phyloP scores from a whole-genome alignment of 1,139 yeast genomes.

The Yamadazyma triangularis region DNA sequence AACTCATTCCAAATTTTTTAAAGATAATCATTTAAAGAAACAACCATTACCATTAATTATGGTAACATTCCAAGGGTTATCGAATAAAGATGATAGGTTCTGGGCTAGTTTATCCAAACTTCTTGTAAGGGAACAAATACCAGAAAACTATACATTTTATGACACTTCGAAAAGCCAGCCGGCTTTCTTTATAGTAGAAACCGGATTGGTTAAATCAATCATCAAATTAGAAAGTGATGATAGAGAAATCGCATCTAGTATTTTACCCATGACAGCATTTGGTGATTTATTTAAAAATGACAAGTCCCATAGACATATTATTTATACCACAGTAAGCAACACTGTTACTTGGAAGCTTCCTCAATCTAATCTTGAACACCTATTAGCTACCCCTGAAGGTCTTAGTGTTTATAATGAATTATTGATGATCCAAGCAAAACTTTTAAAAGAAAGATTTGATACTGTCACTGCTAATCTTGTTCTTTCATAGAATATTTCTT shows the following conservation, averaged over 20 bases:
- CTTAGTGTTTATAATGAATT: conserved; percentile 64
- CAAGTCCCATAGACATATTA: conserved; percentile 33
- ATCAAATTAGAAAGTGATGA: conserved; percentile 49
- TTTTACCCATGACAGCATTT: conserved; percentile 86
- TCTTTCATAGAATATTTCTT: conserved; percentile 48
- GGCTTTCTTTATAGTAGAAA: conserved; percentile 68
- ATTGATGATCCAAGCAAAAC: conserved; percentile 56
- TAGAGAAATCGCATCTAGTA: conserved; percentile 65
- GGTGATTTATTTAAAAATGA: conserved; percentile 56
- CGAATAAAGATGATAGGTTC: conserved; percentile 55
- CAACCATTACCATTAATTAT: conserved; percentile 68
- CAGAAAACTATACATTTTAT: conserved; percentile 48
- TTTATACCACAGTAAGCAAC: conserved; percentile 49
- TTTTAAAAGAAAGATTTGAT: conserved; percentile 71
- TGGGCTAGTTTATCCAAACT: conserved; percentile 58
- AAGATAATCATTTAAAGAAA: conserved; percentile 32
- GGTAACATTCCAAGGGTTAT: conserved; percentile 67
- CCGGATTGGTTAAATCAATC: conserved; percentile 69
- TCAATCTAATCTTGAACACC: conserved; percentile 36
- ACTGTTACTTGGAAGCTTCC: conserved; percentile 72
- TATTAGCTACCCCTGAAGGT: conserved; percentile 42
- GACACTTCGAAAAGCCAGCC: conserved; percentile 37
- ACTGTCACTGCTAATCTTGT: conserved; percentile 66
- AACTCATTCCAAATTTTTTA: conserved; percentile 27
- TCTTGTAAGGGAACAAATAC: conserved; percentile 47